phyloP scores from a whole-genome alignment of 345 rosid species.

The Raphanus raphanistrum region DNA sequence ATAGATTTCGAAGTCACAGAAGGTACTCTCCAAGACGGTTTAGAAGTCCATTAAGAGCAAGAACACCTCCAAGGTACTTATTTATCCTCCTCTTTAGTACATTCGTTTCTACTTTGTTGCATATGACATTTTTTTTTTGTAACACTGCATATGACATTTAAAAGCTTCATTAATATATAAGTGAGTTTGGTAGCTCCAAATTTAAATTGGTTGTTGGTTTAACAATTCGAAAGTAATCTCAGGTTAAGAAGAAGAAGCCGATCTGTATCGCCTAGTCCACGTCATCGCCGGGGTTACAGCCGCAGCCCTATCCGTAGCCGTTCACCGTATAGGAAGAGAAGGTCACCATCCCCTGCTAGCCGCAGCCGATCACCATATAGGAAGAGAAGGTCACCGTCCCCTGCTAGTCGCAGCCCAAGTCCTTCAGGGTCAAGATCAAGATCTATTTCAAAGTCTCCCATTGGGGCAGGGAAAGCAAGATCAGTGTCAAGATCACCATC shows the following conservation, averaged over 20 bases:
- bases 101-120: constrained; percentile 3
- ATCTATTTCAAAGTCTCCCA: constrained; percentile 67
- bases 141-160: neutral
- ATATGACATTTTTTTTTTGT: no score
- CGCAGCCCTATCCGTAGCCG: constrained; percentile 64
- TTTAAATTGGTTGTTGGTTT: neutral
- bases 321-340: constrained; percentile 49
- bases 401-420: constrained; percentile 56
- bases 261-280: constrained; percentile 65
- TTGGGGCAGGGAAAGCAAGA: constrained; percentile 46
- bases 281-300: constrained; percentile 56
- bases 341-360: constrained; percentile 56
- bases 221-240: constrained; percentile 39
- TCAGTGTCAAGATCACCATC: constrained; percentile 58
- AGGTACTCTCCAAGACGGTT: constrained; percentile 91
- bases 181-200: neutral
- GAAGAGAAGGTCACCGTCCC: constrained; percentile 55
- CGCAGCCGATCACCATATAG: constrained; percentile 36
- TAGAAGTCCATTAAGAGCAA: constrained; percentile 78
- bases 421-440: constrained; percentile 55
- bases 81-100: neutral
- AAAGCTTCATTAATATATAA: neutral
- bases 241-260: constrained; percentile 80
- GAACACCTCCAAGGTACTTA: constrained; percentile 84
- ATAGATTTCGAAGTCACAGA: constrained; percentile 65